A percentile compares a stretch with the other conserved stretches of the same genome.
Evolutionary conservation across 116 monocot species (phyloP).

Genomic region (Zostera marina): DNA sequence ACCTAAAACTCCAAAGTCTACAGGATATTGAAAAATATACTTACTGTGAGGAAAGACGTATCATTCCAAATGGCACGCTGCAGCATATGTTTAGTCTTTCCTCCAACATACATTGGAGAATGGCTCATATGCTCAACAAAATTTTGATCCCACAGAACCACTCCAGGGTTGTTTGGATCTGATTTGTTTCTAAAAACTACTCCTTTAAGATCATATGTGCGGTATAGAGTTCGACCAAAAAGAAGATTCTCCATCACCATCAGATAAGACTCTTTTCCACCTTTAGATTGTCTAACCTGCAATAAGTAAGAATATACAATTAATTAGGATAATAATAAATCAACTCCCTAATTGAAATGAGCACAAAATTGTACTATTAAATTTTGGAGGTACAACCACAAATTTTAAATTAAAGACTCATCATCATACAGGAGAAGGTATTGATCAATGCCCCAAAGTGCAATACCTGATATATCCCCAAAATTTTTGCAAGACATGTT

Average conservation of each 20-base stretch:
- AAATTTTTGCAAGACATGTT: constrained; percentile 90
- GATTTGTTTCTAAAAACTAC: constrained; percentile 52
- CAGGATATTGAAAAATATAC: neutral
- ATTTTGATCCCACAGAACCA: constrained; percentile 70
- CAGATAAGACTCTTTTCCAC: constrained; percentile 62
- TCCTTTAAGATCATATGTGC: constrained; percentile 94
- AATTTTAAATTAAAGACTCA: neutral
- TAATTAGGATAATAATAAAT: neutral
- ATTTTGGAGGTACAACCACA: neutral
- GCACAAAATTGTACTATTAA: neutral
- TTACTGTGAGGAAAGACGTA: constrained; percentile 87
- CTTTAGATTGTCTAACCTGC: constrained; percentile 65
- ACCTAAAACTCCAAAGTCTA: neutral
- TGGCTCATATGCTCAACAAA: constrained; percentile 73
- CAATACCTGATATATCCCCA: constrained; percentile 87
- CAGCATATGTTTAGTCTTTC: constrained; percentile 56
- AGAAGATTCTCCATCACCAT: constrained; percentile 98
- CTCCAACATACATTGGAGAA: constrained; percentile 71
- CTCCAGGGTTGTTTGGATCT: constrained; percentile 25
- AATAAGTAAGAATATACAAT: neutral
- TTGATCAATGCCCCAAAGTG: neutral
- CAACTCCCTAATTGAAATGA: neutral
- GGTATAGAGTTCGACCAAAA: constrained; percentile 45
- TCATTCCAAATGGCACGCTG: constrained; percentile 97
- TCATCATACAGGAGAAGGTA: neutral